Conservation (phyloP, 495 filamentous ascomycete species). For the Podospora appendiculata region DNA sequence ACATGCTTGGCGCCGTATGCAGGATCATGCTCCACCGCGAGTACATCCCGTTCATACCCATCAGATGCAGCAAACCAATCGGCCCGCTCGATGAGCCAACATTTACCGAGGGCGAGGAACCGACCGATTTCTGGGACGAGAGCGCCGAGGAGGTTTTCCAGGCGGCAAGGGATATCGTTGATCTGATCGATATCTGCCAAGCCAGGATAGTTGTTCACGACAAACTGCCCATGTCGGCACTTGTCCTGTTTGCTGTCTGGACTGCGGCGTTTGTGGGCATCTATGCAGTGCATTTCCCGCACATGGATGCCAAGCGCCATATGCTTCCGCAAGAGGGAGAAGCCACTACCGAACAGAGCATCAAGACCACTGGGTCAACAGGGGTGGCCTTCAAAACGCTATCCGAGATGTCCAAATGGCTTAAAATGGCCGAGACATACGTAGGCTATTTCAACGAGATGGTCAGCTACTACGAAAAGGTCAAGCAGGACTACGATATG, state of each 20-base stretch:
- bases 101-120: slow-evolving; percentile 43
- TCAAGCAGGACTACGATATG: slow-evolving; percentile 50
- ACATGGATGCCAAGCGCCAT: slow-evolving; percentile 65
- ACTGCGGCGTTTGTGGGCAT: slow-evolving; percentile 66
- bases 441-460: slow-evolving; percentile 60
- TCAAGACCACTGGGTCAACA: slow-evolving; percentile 27
- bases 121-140: slow-evolving; percentile 61
- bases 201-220: slow-evolving; percentile 37
- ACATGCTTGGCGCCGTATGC: slow-evolving; percentile 70
- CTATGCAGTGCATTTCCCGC: slow-evolving; percentile 66
- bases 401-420: slow-evolving; percentile 53
- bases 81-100: slow-evolving; percentile 69
- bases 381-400: slow-evolving; percentile 34
- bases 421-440: slow-evolving; percentile 67
- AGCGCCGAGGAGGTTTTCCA: slow-evolving; percentile 69
- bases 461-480: slow-evolving; percentile 57
- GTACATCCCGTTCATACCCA: slow-evolving; percentile 74
- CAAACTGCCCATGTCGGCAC: slow-evolving; percentile 71
- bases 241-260: slow-evolving; percentile 75
- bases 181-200: slow-evolving; percentile 60
- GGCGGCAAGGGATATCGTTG: slow-evolving; percentile 65
- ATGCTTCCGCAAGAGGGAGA: slow-evolving; percentile 33
- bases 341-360: slow-evolving; percentile 9
- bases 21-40: slow-evolving; percentile 73
- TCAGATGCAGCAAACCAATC: slow-evolving; percentile 57